Conservation (phyloP, 768 basidiomycete species). For the Termitomyces sp. region DNA sequence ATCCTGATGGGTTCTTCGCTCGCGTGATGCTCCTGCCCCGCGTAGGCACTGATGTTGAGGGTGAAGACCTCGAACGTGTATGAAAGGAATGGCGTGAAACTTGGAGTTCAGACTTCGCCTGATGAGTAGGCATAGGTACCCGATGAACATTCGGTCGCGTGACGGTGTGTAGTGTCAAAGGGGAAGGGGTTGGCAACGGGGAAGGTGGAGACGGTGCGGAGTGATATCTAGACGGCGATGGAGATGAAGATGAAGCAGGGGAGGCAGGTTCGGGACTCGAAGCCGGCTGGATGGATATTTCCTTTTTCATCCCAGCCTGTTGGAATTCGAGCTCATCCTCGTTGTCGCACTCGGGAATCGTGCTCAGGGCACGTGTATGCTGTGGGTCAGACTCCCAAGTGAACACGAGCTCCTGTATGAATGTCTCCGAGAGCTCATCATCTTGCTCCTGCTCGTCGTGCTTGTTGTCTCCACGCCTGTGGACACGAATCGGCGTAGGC, state of each 20-base stretch:
- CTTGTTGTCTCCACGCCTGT: not conserved
- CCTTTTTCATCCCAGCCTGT: not conserved
- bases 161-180: not conserved
- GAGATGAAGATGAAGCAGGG: not conserved
- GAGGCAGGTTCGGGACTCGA: not conserved
- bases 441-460: not conserved
- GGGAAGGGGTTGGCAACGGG: not conserved
- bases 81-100: not conserved
- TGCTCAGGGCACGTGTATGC: not conserved
- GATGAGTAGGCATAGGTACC: not conserved
- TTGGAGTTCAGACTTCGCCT: not conserved
- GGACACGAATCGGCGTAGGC: conserved; percentile 4
- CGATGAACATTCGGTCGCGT: not conserved
- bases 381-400: conserved; percentile 9
- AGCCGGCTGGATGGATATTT: not conserved
- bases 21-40: not conserved
- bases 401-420: conserved; percentile 10
- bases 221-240: not conserved
- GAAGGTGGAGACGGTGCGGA: not conserved
- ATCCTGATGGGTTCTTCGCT: not conserved
- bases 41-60: not conserved
- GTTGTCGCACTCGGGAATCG: conserved; percentile 10
- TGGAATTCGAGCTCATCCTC: conserved; percentile 6
- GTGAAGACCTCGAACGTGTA: not conserved
- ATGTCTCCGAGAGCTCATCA: conserved; percentile 2